Base-by-base conservation (phyloP, 2,329 filamentous ascomycete genomes). In the Trematosphaeria pertusa region DNA sequence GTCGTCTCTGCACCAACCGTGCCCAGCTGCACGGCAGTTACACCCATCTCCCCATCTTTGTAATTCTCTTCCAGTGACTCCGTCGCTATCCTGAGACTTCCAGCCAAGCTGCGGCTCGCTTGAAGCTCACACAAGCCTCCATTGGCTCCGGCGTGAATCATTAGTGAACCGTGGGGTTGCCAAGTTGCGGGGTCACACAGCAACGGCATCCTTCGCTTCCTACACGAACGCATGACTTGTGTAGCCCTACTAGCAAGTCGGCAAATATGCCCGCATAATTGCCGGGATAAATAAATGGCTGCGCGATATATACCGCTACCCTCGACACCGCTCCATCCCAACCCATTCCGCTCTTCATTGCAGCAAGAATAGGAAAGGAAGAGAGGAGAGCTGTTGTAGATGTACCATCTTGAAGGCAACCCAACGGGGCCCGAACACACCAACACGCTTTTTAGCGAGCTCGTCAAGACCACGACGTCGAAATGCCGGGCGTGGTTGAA, bases 331-430 rank as follows among this genome's bases (percentile, higher is more conserved):
- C n/a, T n/a, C n/a, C n/a, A n/a, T n/a, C n/a, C n/a, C n/a, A n/a
- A n/a, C n/a, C n/a, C n/a, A n/a, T n/a, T n/a, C n/a, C n/a, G n/a
- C n/a, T n/a, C n/a, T n/a, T n/a, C n/a, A n/a, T n/a, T n/a, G n/a
- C n/a, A n/a, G n/a, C n/a, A n/a, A n/a, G n/a, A n/a, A n/a, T n/a
- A n/a, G n/a, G n/a, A n/a, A n/a, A n/a, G n/a, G n/a, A n/a, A 12
- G 24, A 28, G 24, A 28, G 24, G 8, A 8, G 24, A 28, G 24
- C 24, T 33, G 20, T 11, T 1, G 37, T 32, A 41, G 12, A 64
- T 64, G 58, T 63, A 63, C 46, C 59, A 65, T 37, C 52, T 65
- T 20, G 61, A 65, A 40, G 58, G 54, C 10, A 63, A 50, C 34
- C 55, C 54, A 17, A n/a, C n/a, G n/a, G n/a, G n/a, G n/a, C n/a